Conservation (phyloP, 192 early-diverging fungal species). For the Coemansia sp. region DNA sequence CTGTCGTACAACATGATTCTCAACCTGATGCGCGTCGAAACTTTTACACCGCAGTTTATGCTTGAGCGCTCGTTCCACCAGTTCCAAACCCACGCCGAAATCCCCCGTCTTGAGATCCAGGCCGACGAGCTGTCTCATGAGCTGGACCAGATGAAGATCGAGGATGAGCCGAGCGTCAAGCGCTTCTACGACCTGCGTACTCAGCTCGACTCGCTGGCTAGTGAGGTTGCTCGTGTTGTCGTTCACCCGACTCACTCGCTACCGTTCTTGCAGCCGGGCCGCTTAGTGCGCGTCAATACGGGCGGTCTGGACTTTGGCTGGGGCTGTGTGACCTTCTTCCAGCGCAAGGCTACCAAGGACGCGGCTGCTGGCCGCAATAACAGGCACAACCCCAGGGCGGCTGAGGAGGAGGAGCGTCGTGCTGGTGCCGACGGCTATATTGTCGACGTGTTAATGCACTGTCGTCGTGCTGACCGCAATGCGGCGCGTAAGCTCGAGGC, state of each 20-base stretch:
- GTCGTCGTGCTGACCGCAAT: slow-evolving; percentile 48
- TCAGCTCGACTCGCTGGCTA: slow-evolving; percentile 67
- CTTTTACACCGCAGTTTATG: slow-evolving; percentile 91
- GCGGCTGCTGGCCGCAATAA: slow-evolving; percentile 7
- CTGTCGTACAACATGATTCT: slow-evolving; percentile 97
- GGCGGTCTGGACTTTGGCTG: slow-evolving; percentile 86
- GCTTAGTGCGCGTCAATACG: slow-evolving; percentile 68
- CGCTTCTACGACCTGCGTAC: slow-evolving; percentile 78
- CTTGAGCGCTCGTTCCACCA: slow-evolving; percentile 90
- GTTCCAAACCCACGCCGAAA: slow-evolving; percentile 84
- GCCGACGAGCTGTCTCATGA: slow-evolving; percentile 56
- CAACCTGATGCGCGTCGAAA: slow-evolving; percentile 94
- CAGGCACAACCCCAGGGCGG: slow-evolving; percentile 27
- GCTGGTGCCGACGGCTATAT: slow-evolving; percentile 66
- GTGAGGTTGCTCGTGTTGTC: slow-evolving; percentile 76
- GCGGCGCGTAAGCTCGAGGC: slow-evolving; percentile 32
- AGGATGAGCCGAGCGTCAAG: slow-evolving; percentile 70
- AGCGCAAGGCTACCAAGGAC: slow-evolving; percentile 55
- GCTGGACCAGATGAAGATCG: slow-evolving; percentile 59
- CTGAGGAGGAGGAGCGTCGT: slow-evolving; percentile 39
- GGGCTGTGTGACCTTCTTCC: slow-evolving; percentile 83
- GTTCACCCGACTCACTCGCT: slow-evolving; percentile 82
- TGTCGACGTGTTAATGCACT: slow-evolving; percentile 86
- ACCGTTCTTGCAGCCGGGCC: slow-evolving; percentile 85
- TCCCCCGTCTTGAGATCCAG: slow-evolving; percentile 72